A percentile compares a stretch with the other conserved stretches of the same genome.
phyloP scores from a whole-genome alignment of 805 yeast species.

The Nakazawaea molendinolei region DNA sequence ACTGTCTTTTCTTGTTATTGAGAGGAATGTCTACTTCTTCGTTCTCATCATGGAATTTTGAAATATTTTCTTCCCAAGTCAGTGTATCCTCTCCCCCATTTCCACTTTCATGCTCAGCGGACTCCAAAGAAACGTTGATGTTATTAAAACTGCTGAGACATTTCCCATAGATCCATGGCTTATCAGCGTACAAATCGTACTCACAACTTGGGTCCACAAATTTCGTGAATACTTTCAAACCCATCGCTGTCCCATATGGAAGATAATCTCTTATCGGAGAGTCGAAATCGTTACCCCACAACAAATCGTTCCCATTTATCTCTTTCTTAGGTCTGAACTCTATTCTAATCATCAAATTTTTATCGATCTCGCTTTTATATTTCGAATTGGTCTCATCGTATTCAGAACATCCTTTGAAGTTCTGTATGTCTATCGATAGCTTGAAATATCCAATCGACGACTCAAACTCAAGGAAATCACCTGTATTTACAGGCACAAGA shows the following conservation, averaged over 20 bases:
- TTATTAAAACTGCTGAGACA: constrained; percentile 52
- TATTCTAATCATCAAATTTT: constrained; percentile 27
- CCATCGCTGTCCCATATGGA: constrained; percentile 50
- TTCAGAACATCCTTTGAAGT: constrained; percentile 9
- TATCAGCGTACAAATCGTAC: constrained; percentile 54
- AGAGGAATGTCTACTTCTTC: constrained; percentile 25
- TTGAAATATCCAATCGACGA: constrained; percentile 8
- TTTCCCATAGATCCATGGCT: constrained; percentile 58
- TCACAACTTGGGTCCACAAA: constrained; percentile 58
- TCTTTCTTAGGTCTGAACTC: constrained; percentile 33
- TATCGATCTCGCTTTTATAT: constrained; percentile 1
- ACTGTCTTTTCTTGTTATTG: constrained; percentile 32
- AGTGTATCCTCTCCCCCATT: constrained; percentile 13
- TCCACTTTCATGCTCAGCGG: constrained; percentile 12
- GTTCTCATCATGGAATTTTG: constrained; percentile 16
- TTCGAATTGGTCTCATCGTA: constrained; percentile 5
- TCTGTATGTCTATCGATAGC: constrained; percentile 1
- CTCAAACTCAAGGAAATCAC: not conserved
- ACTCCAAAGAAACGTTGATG: constrained; percentile 25
- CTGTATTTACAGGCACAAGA: constrained; percentile 9
- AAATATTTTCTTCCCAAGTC: constrained; percentile 18
- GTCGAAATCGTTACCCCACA: constrained; percentile 67
- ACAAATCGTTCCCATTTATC: constrained; percentile 44
- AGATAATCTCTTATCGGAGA: constrained; percentile 50
- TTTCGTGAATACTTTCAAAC: constrained; percentile 48